Evolutionary conservation across 345 rosid genomes (phyloP).

Genomic region (Sonneratia alba): DNA sequence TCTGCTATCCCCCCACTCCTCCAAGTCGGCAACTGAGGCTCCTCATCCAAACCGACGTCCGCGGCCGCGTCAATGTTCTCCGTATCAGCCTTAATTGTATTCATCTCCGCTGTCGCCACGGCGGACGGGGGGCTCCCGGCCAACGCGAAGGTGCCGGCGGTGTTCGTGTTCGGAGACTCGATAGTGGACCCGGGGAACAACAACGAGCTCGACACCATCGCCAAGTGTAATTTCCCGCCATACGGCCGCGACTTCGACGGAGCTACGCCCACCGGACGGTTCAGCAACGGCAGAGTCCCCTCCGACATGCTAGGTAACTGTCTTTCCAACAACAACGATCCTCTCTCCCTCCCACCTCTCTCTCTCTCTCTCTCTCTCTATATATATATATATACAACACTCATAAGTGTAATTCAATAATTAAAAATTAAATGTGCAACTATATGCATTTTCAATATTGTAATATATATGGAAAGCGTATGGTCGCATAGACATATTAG

Average conservation of each 20-base stretch:
- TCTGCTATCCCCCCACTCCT: no score
- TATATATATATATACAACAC: no score
- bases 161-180: slow-evolving; percentile 56
- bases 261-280: slow-evolving; percentile 42
- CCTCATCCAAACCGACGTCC: not conserved
- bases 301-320: slow-evolving; percentile 15
- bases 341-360: not conserved
- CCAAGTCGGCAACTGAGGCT: not conserved
- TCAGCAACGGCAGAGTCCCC: slow-evolving; percentile 20
- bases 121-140: not conserved
- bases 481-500: no score
- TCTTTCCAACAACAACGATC: not conserved
- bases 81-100: not conserved
- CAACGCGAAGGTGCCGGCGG: slow-evolving; percentile 20
- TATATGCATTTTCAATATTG: no score
- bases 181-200: slow-evolving; percentile 62
- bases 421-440: not conserved
- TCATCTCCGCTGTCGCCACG: not conserved
- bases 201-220: slow-evolving; percentile 21
- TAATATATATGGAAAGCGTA: no score
- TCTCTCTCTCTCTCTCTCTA: no score
- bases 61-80: not conserved
- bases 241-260: slow-evolving; percentile 51
- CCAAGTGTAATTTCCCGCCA: slow-evolving; percentile 39
- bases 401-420: not conserved